Evolutionary conservation across 805 yeast species (phyloP).

Genomic region (Candida nonsorbophila): DNA sequence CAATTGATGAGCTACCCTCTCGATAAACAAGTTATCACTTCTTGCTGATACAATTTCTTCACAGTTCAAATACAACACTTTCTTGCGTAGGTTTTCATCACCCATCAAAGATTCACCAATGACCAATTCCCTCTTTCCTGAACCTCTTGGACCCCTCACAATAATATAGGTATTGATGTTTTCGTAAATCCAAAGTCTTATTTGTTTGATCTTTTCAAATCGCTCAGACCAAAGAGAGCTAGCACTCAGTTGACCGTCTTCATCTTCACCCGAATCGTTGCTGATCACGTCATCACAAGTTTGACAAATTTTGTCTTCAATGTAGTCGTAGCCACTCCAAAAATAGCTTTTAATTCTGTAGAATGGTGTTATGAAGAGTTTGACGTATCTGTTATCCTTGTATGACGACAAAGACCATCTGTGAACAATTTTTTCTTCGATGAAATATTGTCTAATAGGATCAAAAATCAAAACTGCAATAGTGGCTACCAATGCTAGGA

Average conservation of each 20-base stretch:
- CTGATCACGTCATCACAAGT: constrained; percentile 9
- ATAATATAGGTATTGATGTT: constrained; percentile 87
- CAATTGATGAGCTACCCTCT: constrained; percentile 63
- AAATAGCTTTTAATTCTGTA: constrained; percentile 18
- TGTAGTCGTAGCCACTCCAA: constrained; percentile 27
- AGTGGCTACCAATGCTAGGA: constrained; percentile 75
- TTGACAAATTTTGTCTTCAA: constrained; percentile 21
- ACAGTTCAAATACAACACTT: constrained; percentile 72
- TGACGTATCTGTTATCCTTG: constrained; percentile 27
- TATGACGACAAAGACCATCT: constrained; percentile 48
- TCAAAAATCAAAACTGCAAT: constrained; percentile 84
- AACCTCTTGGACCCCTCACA: constrained; percentile 88
- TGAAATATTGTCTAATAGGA: constrained; percentile 81
- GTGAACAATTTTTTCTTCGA: constrained; percentile 66
- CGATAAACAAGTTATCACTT: constrained; percentile 64
- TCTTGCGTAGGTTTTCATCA: constrained; percentile 36
- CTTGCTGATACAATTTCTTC: constrained; percentile 68
- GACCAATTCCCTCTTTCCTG: constrained; percentile 85
- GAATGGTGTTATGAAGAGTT: constrained; percentile 22
- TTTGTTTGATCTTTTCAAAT: constrained; percentile 56
- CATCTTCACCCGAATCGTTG: constrained; percentile 12
- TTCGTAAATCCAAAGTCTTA: constrained; percentile 78
- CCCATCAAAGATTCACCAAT: constrained; percentile 58
- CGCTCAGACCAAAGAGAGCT: constrained; percentile 67
- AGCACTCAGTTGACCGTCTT: constrained; percentile 11